phyloP scores from a whole-genome alignment of 2,329 filamentous ascomycete species.

The Claviceps cyperi region DNA sequence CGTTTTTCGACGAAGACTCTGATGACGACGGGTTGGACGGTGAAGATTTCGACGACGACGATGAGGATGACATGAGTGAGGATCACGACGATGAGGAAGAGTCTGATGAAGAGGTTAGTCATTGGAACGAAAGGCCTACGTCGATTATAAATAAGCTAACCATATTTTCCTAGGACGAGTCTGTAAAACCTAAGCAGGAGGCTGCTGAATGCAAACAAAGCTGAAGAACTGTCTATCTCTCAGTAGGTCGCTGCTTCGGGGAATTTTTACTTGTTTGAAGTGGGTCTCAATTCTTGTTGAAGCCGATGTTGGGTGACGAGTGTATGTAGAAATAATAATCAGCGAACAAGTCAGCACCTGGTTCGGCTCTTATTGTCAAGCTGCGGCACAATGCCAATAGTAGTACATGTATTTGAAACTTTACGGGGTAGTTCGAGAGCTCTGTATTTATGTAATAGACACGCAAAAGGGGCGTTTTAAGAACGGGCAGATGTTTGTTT shows the following conservation, averaged over 20 bases:
- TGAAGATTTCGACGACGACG: conserved; percentile 34
- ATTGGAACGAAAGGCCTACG: too few relatives aligned
- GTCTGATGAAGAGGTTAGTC: conserved; percentile 60
- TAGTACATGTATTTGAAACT: not conserved
- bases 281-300: not conserved
- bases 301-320: not conserved
- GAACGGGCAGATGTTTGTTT: conserved; percentile 1
- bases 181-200: conserved; percentile 84
- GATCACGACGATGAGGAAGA: conserved; percentile 74
- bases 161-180: conserved; percentile 50
- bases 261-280: conserved; percentile 1
- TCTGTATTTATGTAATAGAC: conserved; percentile 8
- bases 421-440: conserved; percentile 1
- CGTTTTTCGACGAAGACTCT: conserved; percentile 66
- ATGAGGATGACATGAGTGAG: conserved; percentile 76
- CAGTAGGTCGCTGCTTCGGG: not conserved
- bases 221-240: conserved; percentile 26
- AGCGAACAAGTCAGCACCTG: conserved; percentile 1
- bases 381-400: not conserved
- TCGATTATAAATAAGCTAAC: conserved; percentile 8
- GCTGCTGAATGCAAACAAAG: conserved; percentile 94
- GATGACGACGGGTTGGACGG: conserved; percentile 63
- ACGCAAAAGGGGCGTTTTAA: conserved; percentile 5
- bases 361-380: not conserved
- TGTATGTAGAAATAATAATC: conserved; percentile 2